Conservation (phyloP, 2,329 filamentous ascomycete species). For the Arthroderma sp. region DNA sequence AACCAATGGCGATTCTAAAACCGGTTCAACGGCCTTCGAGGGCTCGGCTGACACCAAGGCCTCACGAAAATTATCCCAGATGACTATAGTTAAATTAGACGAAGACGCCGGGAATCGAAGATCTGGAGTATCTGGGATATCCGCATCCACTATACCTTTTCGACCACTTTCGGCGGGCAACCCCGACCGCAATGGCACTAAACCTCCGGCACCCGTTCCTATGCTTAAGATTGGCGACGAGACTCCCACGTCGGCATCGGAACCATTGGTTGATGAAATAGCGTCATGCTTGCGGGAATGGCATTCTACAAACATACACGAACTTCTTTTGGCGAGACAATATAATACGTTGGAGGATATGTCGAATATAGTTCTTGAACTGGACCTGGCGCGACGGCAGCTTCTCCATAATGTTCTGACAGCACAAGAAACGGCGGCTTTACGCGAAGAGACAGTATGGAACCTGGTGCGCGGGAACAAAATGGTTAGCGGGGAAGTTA, state of each 20-base stretch:
- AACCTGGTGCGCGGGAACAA: slow-evolving; percentile 90
- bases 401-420: slow-evolving; percentile 91
- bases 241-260: slow-evolving; percentile 74
- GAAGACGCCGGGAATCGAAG: slow-evolving; percentile 20
- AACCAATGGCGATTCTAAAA: slow-evolving; percentile 14
- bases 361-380: slow-evolving; percentile 62
- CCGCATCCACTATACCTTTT: slow-evolving; percentile 19
- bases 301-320: slow-evolving; percentile 95
- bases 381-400: slow-evolving; percentile 77
- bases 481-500: slow-evolving; percentile 81
- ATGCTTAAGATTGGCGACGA: slow-evolving; percentile 98
- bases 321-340: slow-evolving; percentile 68
- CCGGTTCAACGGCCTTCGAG: slow-evolving; percentile 3
- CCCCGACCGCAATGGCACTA: slow-evolving; percentile 50
- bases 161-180: slow-evolving; percentile 23
- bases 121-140: slow-evolving; percentile 18
- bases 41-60: slow-evolving; percentile 21
- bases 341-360: slow-evolving; percentile 73
- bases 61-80: slow-evolving; percentile 27
- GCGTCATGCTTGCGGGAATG: slow-evolving; percentile 93
- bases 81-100: slow-evolving; percentile 25
- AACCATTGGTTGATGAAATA: slow-evolving; percentile 93
- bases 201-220: slow-evolving; percentile 82
- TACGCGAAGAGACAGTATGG: slow-evolving; percentile 90
- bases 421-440: slow-evolving; percentile 59